Evolutionary conservation across 192 early-diverging fungal genomes (phyloP).

Genomic region (Lunasporangiospora selenospora): DNA sequence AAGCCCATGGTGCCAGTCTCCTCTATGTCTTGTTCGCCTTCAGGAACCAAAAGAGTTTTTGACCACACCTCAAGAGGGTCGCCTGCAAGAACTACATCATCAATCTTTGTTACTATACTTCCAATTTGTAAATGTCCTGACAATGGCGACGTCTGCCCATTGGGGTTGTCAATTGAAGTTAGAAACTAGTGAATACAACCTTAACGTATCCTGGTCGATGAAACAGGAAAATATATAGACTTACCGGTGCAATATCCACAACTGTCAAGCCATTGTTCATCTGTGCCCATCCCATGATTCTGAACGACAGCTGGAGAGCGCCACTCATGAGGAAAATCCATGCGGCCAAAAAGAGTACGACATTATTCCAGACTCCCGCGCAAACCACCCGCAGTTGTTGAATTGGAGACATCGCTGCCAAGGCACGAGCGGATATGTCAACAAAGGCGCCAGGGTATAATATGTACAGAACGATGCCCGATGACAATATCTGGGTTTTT

Average conservation of each 20-base stretch:
- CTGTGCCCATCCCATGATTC: slow-evolving; percentile 57
- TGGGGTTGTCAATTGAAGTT: too few relatives aligned
- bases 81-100: slow-evolving; percentile 42
- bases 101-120: slow-evolving; percentile 50
- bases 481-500: slow-evolving; percentile 60
- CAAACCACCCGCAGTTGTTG: slow-evolving; percentile 68
- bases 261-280: slow-evolving; percentile 63
- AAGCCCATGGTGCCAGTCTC: slow-evolving; percentile 27
- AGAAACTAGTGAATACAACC: too few relatives aligned
- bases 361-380: slow-evolving; percentile 82
- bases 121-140: slow-evolving; percentile 50
- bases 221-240: neutral
- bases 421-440: slow-evolving; percentile 54
- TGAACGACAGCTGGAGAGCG: slow-evolving; percentile 47
- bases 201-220: too few relatives aligned
- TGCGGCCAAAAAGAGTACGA: slow-evolving; percentile 54
- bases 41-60: slow-evolving; percentile 7
- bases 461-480: slow-evolving; percentile 70
- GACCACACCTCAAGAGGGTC: slow-evolving; percentile 48
- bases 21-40: neutral
- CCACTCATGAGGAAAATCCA: slow-evolving; percentile 52
- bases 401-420: slow-evolving; percentile 51
- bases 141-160: slow-evolving; percentile 56
- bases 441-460: slow-evolving; percentile 85
- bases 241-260: slow-evolving; percentile 57